Evolutionary conservation across 768 basidiomycete genomes (phyloP).

Genomic region (Trametes elegans): DNA sequence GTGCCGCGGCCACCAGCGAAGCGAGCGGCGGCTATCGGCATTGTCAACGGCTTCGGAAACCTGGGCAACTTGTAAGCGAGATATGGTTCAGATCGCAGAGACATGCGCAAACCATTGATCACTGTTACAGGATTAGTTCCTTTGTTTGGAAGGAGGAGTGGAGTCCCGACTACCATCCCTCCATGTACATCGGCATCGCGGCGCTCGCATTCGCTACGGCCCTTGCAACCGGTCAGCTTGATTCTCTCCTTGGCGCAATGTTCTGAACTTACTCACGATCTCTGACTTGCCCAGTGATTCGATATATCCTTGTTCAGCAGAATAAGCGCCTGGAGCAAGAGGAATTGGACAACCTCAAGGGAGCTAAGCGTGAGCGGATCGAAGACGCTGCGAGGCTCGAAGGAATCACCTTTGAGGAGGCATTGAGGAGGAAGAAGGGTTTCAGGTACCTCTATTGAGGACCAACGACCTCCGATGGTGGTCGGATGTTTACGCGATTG

Average conservation of each 20-base stretch:
- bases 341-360: constrained; percentile 43
- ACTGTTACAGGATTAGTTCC: constrained; percentile 47
- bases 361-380: constrained; percentile 47
- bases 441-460: constrained; percentile 55
- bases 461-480: too few species aligned
- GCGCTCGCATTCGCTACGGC: constrained; percentile 32
- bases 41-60: constrained; percentile 62
- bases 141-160: constrained; percentile 62
- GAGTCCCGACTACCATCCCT: constrained; percentile 61
- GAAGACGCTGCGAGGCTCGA: constrained; percentile 59
- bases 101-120: too few species aligned
- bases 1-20: constrained; percentile 61
- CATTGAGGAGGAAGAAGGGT: constrained; percentile 51
- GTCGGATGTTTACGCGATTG: too few species aligned
- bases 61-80: constrained; percentile 50
- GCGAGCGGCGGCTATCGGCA: constrained; percentile 53
- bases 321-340: constrained; percentile 51
- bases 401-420: constrained; percentile 59
- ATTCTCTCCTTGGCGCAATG: not conserved
- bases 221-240: constrained; percentile 35
- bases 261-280: not conserved
- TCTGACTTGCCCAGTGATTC: constrained; percentile 35
- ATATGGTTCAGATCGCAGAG: not conserved
- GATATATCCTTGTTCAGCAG: constrained; percentile 43
- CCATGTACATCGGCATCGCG: constrained; percentile 50